Base-by-base conservation (phyloP, 345 rosid genomes). In the Ailanthus altissimus region DNA sequence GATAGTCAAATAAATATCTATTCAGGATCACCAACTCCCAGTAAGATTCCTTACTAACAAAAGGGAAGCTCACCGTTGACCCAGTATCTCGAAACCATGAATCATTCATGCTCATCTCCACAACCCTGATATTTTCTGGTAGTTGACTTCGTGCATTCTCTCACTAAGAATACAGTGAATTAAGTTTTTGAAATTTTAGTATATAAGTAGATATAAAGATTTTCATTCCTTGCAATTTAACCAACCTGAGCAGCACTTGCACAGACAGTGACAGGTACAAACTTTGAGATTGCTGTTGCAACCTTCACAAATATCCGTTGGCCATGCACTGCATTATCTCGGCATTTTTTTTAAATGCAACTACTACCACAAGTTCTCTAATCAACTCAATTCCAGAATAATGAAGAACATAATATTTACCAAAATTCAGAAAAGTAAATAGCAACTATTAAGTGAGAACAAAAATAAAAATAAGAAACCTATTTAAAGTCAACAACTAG, bases 11-110 rank as follows among this genome's bases (percentile, higher is more conserved):
- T 73, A 5, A 42, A 67, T 26, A 50, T 36, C 23, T 36, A 21
- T 47, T 14, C n/a, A 66, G 21, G 36, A 69, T 49, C 6, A 23
- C 47, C 5, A 6, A 47, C 47, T 65, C 66, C 42, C 25, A 57
- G 25, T 53, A 4, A 70, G 25, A 65, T 47, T 78, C 50, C 2
- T 61, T 13, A 54, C 51, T 10, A 12, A 63, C 20, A 67, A 77
- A 60, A 69, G 53, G 59, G 54, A 71, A 74, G 70, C 97, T 92
- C 77, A 96, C 98, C 71, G 97, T 96, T 71, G 99, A 97, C 59
- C 98, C 99, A 65, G 90, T 85, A 83, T 96, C 99, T 1, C 98
- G 96, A 78, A 96, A 90, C 99, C 99, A 96, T 60, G 98, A 89
- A 82, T 92, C 99, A 36, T 93, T 90, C 94, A 93, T 92, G 77